These are phyloP conservation scores for Allodekkera sacchari DNA, from an alignment of 805 yeast genomes.

Conservation along the genomic window DNA sequence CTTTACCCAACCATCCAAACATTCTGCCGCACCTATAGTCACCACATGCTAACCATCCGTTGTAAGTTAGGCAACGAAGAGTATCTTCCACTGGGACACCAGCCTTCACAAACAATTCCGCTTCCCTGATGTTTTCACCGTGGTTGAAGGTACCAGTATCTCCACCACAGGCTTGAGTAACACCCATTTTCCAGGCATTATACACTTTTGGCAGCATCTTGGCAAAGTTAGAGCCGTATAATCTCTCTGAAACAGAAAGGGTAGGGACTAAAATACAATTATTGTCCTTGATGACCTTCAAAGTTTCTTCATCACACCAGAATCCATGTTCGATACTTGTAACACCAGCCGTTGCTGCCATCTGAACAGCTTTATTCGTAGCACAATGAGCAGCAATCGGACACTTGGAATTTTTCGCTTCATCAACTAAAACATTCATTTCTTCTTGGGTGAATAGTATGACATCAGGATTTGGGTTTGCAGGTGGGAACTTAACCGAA, in stretches of 20 bases:
- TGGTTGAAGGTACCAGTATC: constrained; percentile 24
- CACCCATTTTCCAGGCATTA: constrained; percentile 17
- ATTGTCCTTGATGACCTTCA: constrained; percentile 12
- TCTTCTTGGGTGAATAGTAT: constrained; percentile 20
- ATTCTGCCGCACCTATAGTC: constrained; percentile 15
- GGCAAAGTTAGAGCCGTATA: constrained; percentile 14
- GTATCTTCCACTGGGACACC: constrained; percentile 18
- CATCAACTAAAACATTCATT: constrained; percentile 19
- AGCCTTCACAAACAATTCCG: constrained; percentile 18
- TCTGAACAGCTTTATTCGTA: constrained; percentile 15
- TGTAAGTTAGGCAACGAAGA: constrained; percentile 14
- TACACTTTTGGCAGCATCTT: constrained; percentile 13
- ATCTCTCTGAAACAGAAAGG: constrained; percentile 15
- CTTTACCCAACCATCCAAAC: constrained; percentile 19
- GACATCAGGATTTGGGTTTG: constrained; percentile 20
- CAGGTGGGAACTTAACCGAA: constrained; percentile 20
- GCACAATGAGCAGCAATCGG: constrained; percentile 24
- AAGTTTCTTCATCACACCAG: constrained; percentile 17
- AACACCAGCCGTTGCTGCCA: constrained; percentile 23
- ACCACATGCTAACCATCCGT: constrained; percentile 24
- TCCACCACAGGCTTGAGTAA: constrained; percentile 21
- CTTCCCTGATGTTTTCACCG: constrained; percentile 22
- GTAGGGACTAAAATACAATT: constrained; percentile 20
- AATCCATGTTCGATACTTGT: constrained; percentile 19
- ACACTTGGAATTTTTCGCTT: constrained; percentile 18